Conservation (phyloP, 257 asterid genomes). For the Jacaranda mimosifolia region DNA sequence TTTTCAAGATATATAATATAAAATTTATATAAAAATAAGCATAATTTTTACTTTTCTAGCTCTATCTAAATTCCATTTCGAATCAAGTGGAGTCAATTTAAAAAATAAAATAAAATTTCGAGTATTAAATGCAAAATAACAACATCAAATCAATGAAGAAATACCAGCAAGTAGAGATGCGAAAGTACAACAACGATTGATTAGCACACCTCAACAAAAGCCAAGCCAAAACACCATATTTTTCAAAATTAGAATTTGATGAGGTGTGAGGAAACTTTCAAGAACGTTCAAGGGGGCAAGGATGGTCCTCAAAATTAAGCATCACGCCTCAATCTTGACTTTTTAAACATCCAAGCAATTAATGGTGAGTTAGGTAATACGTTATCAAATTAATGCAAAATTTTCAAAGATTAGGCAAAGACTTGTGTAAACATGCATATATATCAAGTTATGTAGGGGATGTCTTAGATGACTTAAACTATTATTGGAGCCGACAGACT, state of each 20-base stretch:
- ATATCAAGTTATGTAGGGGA: too few species aligned
- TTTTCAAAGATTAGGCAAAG: constrained; percentile 1
- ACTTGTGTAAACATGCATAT: background rate
- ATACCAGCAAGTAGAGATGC: background rate
- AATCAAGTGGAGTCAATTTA: too few species aligned
- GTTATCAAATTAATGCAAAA: constrained; percentile 1
- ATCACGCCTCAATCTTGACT: constrained; percentile 32
- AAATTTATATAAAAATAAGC: too few species aligned
- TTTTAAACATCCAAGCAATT: background rate
- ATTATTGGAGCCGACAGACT: too few species aligned
- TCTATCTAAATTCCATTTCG: too few species aligned
- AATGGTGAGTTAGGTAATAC: background rate
- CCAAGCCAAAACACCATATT: background rate
- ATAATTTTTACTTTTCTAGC: too few species aligned
- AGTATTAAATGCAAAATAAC: background rate
- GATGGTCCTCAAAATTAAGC: constrained; percentile 22
- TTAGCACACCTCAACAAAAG: background rate
- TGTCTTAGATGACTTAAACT: too few species aligned
- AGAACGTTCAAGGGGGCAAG: background rate
- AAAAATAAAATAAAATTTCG: too few species aligned
- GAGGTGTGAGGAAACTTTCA: constrained; percentile 1
- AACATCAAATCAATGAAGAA: background rate
- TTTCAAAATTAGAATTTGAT: background rate
- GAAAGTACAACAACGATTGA: background rate
- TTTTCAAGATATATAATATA: too few species aligned